A percentile compares a stretch with the other conserved stretches of the same genome.
phyloP scores from a whole-genome alignment of 352 stramenopile genomes.

The Phytopythium oedochilum region DNA sequence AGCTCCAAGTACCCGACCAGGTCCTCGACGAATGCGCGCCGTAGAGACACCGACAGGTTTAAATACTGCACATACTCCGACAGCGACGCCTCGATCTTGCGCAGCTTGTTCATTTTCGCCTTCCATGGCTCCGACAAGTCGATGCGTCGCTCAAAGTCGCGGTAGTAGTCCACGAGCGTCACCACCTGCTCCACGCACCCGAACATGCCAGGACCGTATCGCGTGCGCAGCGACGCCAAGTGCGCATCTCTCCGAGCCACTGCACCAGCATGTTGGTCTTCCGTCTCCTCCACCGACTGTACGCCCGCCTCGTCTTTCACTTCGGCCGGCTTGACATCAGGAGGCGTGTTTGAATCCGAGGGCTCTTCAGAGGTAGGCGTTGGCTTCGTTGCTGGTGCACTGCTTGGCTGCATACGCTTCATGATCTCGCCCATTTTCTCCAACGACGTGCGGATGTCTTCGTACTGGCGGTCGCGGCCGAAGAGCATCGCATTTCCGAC shows the following conservation, averaged over 20 bases:
- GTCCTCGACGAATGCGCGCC: slow-evolving; percentile 61
- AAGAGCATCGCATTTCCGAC: slow-evolving; percentile 18
- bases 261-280: neutral
- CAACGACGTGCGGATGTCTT: slow-evolving; percentile 53
- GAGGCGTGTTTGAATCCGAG: neutral
- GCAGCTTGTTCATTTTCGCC: slow-evolving; percentile 48
- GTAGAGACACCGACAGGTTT: slow-evolving; percentile 44
- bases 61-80: slow-evolving; percentile 62
- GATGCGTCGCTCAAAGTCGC: slow-evolving; percentile 68
- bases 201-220: slow-evolving; percentile 51
- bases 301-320: neutral
- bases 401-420: neutral
- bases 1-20: slow-evolving; percentile 27
- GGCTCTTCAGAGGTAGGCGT: neutral
- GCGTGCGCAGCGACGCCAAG: slow-evolving; percentile 40
- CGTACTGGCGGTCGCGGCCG: slow-evolving; percentile 26
- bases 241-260: slow-evolving; percentile 6
- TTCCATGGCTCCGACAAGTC: slow-evolving; percentile 72
- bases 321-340: neutral
- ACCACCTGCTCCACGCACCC: slow-evolving; percentile 75
- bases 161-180: slow-evolving; percentile 81
- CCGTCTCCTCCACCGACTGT: neutral
- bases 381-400: neutral
- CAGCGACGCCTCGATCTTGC: slow-evolving; percentile 75
- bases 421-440: slow-evolving; percentile 20